Base-by-base conservation (phyloP, 805 yeast genomes). In the Pichia scutulata region DNA sequence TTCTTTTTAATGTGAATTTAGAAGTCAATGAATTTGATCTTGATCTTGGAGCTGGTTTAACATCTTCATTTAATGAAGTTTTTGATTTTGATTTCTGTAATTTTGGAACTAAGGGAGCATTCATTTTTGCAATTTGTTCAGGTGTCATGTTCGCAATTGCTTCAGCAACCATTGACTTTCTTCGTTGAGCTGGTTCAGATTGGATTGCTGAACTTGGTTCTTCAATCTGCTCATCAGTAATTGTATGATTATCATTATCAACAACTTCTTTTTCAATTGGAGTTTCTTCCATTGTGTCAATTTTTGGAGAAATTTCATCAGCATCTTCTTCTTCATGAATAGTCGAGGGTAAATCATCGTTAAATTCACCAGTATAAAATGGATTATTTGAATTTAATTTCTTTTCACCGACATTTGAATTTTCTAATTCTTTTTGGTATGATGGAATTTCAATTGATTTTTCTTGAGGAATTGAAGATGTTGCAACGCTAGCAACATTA, bases 41-140 rank as follows among this genome's bases (percentile, higher is more conserved):
- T 1, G 61, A 55, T 43, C 43, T 74, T 21, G 25, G 23, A 21
- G 25, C 40, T 76, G 42, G 74, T 71, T 50, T 48, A n/a, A 40
- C 26, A 67, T 75, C 39, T 74, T 67, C 51, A 70, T 69, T 51
- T 74, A 72, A 42, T 73, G 65, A 65, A 18, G 66, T 70, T 21
- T 59, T 59, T 21, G 57, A 61, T 47, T 57, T 57, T 39, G 57
- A 54, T 1, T 57, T 57, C 53, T 59, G 61, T n/a, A 60, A 41
- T 49, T 57, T 63, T 39, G 58, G 61, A 37, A 60, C 41, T 39
- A 63, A 40, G 1, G 68, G 68, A n/a, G 54, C 55, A 54, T 64
- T 62, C 66, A 65, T 61, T 40, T 55, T 61, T 39, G 51, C 51
- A 22, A 58, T 39, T 42, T 64, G 61, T 30, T 62, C 65, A 1